Base-by-base conservation (phyloP, 306 rosid genomes). In the Chamaecrista fasciculata region DNA sequence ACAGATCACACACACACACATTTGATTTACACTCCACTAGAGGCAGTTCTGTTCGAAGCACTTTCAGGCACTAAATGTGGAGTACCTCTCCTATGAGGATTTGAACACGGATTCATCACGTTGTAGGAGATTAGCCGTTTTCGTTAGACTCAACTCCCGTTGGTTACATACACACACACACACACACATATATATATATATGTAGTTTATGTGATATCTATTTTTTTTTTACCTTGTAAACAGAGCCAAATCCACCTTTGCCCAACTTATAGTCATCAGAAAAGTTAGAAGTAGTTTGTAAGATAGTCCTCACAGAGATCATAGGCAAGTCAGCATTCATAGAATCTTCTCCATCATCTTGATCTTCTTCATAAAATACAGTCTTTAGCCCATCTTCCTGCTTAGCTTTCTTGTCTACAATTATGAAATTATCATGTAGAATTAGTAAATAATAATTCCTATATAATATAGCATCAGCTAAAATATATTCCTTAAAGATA, bases 191-290 rank as follows among this genome's bases (percentile, higher is more conserved):
- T 65, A 7, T 15, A 4, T 48, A 18, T 65, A 65, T 18, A 3
- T 23, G 46, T 51, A 29, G n/a, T n/a, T n/a, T n/a, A n/a, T n/a
- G n/a, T n/a, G n/a, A n/a, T n/a, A n/a, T n/a, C n/a, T n/a, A n/a
- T n/a, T n/a, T n/a, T n/a, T 40, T 11, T 19, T 12, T 20, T 67
- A 80, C 85, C 79, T 72, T 80, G 46, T 76, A 80, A 11, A 80
- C 85, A 62, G 85, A 42, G 42, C 85, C 85, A 72, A 80, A 80
- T 76, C 85, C 85, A 67, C 85, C 81, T 76, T 67, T 49, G 3
- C 85, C 85, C 42, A 76, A 47, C 62, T 76, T 80, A 55, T 37
- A 50, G 21, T 40, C 49, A 62, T 72, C 79, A 37, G 66, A 72
- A 62, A 80, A 80, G 10, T 72, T 67, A 24, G 20, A 8, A 21